Evolutionary conservation across 1,284 basidiomycete genomes (phyloP).

Genomic region (Moesziomyces aphidis): DNA sequence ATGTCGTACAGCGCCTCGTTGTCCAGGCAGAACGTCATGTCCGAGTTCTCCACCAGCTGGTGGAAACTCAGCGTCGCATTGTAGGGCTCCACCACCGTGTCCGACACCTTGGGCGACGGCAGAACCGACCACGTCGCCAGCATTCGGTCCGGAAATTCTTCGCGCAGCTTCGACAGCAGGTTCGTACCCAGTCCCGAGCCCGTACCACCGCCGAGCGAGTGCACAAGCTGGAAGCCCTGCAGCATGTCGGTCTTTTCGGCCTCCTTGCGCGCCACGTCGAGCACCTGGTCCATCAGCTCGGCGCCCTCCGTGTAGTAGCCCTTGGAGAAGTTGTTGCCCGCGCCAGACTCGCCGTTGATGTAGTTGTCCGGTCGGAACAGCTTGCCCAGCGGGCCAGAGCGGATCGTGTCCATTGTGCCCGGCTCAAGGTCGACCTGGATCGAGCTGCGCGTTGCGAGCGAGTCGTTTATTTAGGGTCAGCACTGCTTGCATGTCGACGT

Average conservation of each 20-base stretch:
- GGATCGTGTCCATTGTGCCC: slow-evolving; percentile 81
- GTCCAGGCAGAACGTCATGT: slow-evolving; percentile 89
- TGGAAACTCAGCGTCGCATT: slow-evolving; percentile 90
- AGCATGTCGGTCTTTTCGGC: slow-evolving; percentile 83
- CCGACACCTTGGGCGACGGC: slow-evolving; percentile 92
- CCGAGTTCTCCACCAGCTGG: slow-evolving; percentile 88
- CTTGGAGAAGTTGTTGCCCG: slow-evolving; percentile 96
- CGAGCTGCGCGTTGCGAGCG: slow-evolving; percentile 79
- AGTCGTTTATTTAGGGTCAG: background rate
- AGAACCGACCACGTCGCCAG: slow-evolving; percentile 90
- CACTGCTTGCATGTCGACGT: background rate
- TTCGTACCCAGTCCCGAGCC: slow-evolving; percentile 61
- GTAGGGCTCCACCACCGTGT: slow-evolving; percentile 95
- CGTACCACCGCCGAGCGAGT: slow-evolving; percentile 89
- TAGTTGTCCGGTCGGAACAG: slow-evolving; percentile 91
- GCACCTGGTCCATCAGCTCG: slow-evolving; percentile 86
- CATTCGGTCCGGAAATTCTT: slow-evolving; percentile 77
- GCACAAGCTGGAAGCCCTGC: slow-evolving; percentile 92
- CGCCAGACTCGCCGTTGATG: slow-evolving; percentile 73
- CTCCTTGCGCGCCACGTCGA: slow-evolving; percentile 71
- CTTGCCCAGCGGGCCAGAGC: slow-evolving; percentile 76
- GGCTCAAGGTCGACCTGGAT: slow-evolving; percentile 89
- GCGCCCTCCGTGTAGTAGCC: slow-evolving; percentile 72
- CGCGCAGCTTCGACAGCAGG: slow-evolving; percentile 66
- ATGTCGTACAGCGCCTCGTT: slow-evolving; percentile 96